Evolutionary conservation across 495 filamentous ascomycete species (phyloP).

Genomic region (Tuber borchii): DNA sequence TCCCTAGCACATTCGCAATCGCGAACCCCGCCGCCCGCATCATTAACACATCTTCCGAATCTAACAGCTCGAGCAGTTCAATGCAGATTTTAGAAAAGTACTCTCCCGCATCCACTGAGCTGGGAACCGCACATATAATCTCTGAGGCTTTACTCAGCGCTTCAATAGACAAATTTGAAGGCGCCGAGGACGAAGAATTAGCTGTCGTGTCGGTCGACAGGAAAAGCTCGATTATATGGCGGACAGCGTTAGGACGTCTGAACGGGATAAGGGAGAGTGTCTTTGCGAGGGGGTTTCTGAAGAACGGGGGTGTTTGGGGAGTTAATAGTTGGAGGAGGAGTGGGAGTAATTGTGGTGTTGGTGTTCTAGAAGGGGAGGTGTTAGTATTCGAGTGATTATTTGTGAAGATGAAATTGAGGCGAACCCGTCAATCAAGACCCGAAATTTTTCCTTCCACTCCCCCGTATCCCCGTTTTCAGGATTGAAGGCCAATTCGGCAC

Average conservation of each 20-base stretch:
- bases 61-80: slow-evolving; percentile 53
- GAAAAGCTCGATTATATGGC: slow-evolving; percentile 38
- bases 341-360: slow-evolving; percentile 29
- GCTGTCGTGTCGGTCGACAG: slow-evolving; percentile 28
- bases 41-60: slow-evolving; percentile 50
- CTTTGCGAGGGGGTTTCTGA: slow-evolving; percentile 21
- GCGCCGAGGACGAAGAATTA: slow-evolving; percentile 9
- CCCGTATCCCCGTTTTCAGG: slow-evolving; percentile 26
- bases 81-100: slow-evolving; percentile 52
- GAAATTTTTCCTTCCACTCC: slow-evolving; percentile 41
- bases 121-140: slow-evolving; percentile 54
- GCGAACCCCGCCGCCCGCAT: slow-evolving; percentile 53
- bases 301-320: slow-evolving; percentile 21
- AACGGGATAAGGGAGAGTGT: slow-evolving; percentile 37
- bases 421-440: slow-evolving; percentile 47
- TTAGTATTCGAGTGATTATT: slow-evolving; percentile 24
- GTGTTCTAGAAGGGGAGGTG: slow-evolving; percentile 21
- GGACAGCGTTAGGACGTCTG: slow-evolving; percentile 31
- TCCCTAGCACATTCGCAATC: slow-evolving; percentile 55
- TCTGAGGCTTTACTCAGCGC: slow-evolving; percentile 55
- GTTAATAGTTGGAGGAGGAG: slow-evolving; percentile 37
- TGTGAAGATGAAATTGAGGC: slow-evolving; percentile 23
- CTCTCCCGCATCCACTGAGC: slow-evolving; percentile 44
- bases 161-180: slow-evolving; percentile 49
- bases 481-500: slow-evolving; percentile 42